A percentile compares a stretch with the other conserved stretches of the same genome.
phyloP scores from a whole-genome alignment of 2,329 filamentous ascomycete genomes.

The Claviceps paspali region DNA sequence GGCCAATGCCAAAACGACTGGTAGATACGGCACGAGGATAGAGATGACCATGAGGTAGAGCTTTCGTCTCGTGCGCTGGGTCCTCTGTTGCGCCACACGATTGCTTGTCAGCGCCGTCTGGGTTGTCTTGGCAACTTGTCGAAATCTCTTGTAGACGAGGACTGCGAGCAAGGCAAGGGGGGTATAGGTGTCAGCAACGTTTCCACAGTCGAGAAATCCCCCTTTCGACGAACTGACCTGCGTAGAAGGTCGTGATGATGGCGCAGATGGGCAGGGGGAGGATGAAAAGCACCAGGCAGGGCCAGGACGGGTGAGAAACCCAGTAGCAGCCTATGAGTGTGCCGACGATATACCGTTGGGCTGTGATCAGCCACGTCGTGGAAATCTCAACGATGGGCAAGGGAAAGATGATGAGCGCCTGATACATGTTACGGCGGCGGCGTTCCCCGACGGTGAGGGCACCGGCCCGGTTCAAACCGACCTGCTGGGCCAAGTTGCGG shows the following conservation, averaged over 20 bases:
- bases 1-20: conserved; percentile 27
- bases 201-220: too few relatives aligned
- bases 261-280: conserved; percentile 29
- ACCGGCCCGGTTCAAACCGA: conserved; percentile 28
- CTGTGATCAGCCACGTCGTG: conserved; percentile 31
- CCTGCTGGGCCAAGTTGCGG: conserved; percentile 35
- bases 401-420: conserved; percentile 40
- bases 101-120: conserved; percentile 24
- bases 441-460: conserved; percentile 26
- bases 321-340: conserved; percentile 35
- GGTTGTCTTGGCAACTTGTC: conserved; percentile 27
- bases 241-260: conserved; percentile 28
- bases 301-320: conserved; percentile 28
- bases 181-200: too few relatives aligned
- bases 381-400: conserved; percentile 33
- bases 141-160: conserved; percentile 33
- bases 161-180: conserved; percentile 14
- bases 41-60: conserved; percentile 40
- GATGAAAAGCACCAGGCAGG: conserved; percentile 32
- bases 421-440: conserved; percentile 25
- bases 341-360: conserved; percentile 32
- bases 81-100: conserved; percentile 24
- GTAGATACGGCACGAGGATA: conserved; percentile 36
- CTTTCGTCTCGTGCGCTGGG: conserved; percentile 32
- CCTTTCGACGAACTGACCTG: conserved; percentile 23